Conservation (phyloP, 306 rosid species). For the Quercus engelmannii region DNA sequence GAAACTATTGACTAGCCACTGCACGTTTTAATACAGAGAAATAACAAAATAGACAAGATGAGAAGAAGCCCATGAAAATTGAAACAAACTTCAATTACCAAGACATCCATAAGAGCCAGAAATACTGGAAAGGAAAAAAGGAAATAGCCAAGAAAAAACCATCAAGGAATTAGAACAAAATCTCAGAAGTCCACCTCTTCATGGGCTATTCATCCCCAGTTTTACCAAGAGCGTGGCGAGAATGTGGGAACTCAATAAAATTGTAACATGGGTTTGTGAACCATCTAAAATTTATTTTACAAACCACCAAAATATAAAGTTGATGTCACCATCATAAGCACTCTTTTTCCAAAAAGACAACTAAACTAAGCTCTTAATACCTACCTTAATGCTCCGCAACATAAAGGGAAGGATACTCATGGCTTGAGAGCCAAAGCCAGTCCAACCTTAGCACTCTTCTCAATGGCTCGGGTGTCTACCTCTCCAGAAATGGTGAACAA, state of each 20-base stretch:
- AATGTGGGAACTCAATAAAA: neutral
- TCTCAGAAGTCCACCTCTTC: slow-evolving; percentile 10
- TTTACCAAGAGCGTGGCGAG: neutral
- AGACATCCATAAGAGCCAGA: neutral
- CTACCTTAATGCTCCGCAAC: slow-evolving; percentile 37
- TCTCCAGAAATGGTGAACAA: slow-evolving; percentile 86
- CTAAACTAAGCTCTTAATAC: slow-evolving; percentile 34
- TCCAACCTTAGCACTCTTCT: slow-evolving; percentile 86
- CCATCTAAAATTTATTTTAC: slow-evolving; percentile 38
- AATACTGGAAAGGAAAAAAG: neutral
- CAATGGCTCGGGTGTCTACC: slow-evolving; percentile 83
- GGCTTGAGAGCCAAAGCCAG: slow-evolving; percentile 85
- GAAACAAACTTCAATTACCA: neutral
- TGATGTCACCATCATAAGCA: neutral
- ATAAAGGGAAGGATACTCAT: slow-evolving; percentile 23
- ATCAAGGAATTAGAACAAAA: slow-evolving; percentile 7
- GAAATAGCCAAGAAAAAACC: neutral
- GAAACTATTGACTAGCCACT: neutral
- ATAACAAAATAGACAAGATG: neutral
- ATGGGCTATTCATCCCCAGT: slow-evolving; percentile 17
- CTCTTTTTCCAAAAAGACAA: slow-evolving; percentile 14
- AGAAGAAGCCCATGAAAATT: neutral
- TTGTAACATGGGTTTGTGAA: slow-evolving; percentile 10
- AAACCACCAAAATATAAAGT: neutral
- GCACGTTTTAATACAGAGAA: neutral